These are phyloP conservation scores for Arachis monticola DNA, from an alignment of 331 rosid species.

Conservation along the genomic window DNA sequence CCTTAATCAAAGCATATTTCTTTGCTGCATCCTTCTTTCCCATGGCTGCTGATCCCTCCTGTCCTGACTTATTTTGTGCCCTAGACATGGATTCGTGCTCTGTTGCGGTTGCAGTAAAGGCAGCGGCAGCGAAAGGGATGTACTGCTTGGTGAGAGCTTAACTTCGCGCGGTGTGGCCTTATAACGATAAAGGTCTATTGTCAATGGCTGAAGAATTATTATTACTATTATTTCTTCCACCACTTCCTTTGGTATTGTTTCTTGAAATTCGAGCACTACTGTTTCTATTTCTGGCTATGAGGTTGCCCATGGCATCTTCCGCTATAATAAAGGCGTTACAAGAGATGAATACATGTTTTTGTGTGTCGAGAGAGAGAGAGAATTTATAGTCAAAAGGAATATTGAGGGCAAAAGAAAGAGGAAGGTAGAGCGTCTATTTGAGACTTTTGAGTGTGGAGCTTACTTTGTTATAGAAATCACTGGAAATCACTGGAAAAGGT, in stretches of 20 bases:
- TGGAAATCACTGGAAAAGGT: no score
- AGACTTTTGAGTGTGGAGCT: no score
- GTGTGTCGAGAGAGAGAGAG: neutral
- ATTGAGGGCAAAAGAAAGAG: no score
- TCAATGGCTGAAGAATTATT: neutral
- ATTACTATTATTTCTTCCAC: slow-evolving; percentile 4
- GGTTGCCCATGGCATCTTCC: slow-evolving; percentile 53
- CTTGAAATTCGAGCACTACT: slow-evolving; percentile 26
- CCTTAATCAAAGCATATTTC: slow-evolving; percentile 63
- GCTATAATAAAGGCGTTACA: slow-evolving; percentile 12
- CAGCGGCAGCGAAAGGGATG: neutral
- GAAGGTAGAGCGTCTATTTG: no score
- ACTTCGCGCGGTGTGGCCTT: no score
- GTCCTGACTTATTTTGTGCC: slow-evolving; percentile 7
- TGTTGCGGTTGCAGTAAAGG: neutral
- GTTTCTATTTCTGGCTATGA: slow-evolving; percentile 33
- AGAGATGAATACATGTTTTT: neutral
- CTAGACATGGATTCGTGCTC: neutral
- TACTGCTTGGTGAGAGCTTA: no score
- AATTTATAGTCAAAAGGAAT: neutral
- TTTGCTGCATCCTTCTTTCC: slow-evolving; percentile 30
- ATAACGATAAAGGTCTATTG: neutral
- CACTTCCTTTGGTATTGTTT: neutral
- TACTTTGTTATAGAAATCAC: no score
- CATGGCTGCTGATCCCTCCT: slow-evolving; percentile 13